phyloP scores from a whole-genome alignment of 1,284 basidiomycete species.

The Paramarasmius palmivorus region DNA sequence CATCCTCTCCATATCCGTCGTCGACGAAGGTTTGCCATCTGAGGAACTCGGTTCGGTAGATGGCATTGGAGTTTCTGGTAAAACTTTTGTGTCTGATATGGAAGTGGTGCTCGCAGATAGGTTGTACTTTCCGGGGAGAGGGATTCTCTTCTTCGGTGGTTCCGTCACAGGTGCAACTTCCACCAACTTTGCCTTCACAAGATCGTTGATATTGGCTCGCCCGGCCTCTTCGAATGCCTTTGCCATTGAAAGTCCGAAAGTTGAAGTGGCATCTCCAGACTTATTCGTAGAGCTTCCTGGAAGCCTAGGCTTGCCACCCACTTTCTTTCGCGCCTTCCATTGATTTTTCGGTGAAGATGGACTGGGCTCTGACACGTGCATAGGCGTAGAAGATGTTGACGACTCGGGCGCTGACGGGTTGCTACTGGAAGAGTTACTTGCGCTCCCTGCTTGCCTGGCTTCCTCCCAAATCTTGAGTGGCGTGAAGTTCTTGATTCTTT shows the following conservation, averaged over 20 bases:
- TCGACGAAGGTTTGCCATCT: too few relatives aligned
- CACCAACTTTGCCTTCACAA: background rate
- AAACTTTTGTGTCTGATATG: background rate
- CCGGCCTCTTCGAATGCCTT: conserved; percentile 1
- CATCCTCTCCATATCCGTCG: too few relatives aligned
- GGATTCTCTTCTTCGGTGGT: background rate
- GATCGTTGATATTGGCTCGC: background rate
- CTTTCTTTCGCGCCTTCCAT: background rate
- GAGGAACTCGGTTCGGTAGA: too few relatives aligned
- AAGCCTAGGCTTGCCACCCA: background rate
- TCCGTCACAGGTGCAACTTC: background rate
- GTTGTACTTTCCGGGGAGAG: background rate
- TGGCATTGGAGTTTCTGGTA: too few relatives aligned
- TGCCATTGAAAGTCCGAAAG: background rate
- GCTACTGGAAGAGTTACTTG: too few relatives aligned
- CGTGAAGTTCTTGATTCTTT: too few relatives aligned
- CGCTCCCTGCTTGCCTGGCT: too few relatives aligned
- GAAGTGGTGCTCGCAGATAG: background rate
- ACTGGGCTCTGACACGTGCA: too few relatives aligned
- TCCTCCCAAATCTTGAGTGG: too few relatives aligned
- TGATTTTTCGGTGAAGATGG: too few relatives aligned
- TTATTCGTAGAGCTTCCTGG: background rate
- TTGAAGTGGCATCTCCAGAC: background rate
- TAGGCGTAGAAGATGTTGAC: too few relatives aligned
- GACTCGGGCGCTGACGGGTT: too few relatives aligned